Evolutionary conservation across 106 monocot genomes (phyloP).

Genomic region (Xerophyta viscosa): DNA sequence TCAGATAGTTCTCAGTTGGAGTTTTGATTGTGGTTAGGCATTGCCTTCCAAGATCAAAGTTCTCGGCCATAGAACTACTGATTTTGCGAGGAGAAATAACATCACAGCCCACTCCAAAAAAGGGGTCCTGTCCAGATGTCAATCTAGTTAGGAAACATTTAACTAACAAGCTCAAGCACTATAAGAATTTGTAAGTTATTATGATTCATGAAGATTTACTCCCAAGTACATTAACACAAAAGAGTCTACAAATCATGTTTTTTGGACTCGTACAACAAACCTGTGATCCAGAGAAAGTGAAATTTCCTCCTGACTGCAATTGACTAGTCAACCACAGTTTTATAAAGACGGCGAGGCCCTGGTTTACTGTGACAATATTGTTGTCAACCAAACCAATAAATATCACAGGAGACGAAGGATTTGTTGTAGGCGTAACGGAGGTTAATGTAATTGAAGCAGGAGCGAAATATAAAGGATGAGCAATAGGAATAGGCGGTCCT

Average conservation of each 20-base stretch:
- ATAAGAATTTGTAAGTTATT: not conserved
- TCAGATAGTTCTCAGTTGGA: conserved; percentile 68
- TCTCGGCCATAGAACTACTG: conserved; percentile 66
- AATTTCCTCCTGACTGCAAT: conserved; percentile 85
- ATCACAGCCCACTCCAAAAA: conserved; percentile 92
- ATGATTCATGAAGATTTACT: not conserved
- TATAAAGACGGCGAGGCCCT: conserved; percentile 52
- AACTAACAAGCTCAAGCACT: not conserved
- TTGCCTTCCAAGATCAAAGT: conserved; percentile 64
- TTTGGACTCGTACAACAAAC: conserved; percentile 21
- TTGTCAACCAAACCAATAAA: conserved; percentile 67
- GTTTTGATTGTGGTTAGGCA: conserved; percentile 67
- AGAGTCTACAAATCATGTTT: too few relatives aligned
- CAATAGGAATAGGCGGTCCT: conserved; percentile 90
- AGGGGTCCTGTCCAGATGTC: conserved; percentile 59
- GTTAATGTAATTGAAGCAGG: conserved; percentile 87
- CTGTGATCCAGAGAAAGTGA: conserved; percentile 97
- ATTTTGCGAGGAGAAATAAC: conserved; percentile 60
- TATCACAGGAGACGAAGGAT: conserved; percentile 47
- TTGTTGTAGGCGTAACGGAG: conserved; percentile 35
- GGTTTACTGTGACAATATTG: conserved; percentile 62
- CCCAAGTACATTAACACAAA: too few relatives aligned
- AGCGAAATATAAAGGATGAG: conserved; percentile 91
- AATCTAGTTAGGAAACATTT: not conserved
- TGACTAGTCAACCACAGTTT: conserved; percentile 89